Base-by-base conservation (phyloP, 805 yeast genomes). In the Candida morakotiae region DNA sequence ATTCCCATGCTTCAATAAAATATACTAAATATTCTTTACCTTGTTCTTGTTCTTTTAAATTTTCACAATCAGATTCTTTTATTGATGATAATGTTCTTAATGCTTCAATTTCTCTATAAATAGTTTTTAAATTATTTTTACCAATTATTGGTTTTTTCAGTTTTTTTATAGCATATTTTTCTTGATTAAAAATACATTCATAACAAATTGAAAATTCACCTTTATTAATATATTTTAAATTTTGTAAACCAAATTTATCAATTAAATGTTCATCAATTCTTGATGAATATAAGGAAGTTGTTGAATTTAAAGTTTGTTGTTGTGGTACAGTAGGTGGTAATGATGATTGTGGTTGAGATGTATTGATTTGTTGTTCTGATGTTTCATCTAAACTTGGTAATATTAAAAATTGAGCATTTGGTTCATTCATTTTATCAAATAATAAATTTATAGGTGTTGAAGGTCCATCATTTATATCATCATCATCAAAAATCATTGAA, bases 191-290 rank as follows among this genome's bases (percentile, higher is more conserved):
- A 11, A 78, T 70, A 29, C 91, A 91, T 44, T 84, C 84, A 58
- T 79, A 93, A 13, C 94, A 98, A 16, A 78, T 69, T 2, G 96
- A 87, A 52, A 93, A 93, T 58, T 87, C 95, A 17, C 98, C 98
- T 24, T 75, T 67, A 2, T 96, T 96, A 16, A 91, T 64, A 31
- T 81, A 62, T 30, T 72, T 70, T 30, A 91, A 89, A 44, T 82
- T 79, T 16, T 55, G 51, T 43, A 49, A 46, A 2, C 81, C 82
- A 57, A 79, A 79, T 47, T 69, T 66, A 24, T 65, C 58, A 19
- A 61, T 54, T 39, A 79, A 62, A 39, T 65, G 71, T 21, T 69
- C 69, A 47, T 72, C 77, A n/a, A 55, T 44, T 35, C 35, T 35
- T 10, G 30, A 32, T 9, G 40, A 40, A 22, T 33, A 26, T 14